These are phyloP conservation scores for Termitomyces sp. DNA, from an alignment of 768 basidiomycete species.

Conservation along the genomic window DNA sequence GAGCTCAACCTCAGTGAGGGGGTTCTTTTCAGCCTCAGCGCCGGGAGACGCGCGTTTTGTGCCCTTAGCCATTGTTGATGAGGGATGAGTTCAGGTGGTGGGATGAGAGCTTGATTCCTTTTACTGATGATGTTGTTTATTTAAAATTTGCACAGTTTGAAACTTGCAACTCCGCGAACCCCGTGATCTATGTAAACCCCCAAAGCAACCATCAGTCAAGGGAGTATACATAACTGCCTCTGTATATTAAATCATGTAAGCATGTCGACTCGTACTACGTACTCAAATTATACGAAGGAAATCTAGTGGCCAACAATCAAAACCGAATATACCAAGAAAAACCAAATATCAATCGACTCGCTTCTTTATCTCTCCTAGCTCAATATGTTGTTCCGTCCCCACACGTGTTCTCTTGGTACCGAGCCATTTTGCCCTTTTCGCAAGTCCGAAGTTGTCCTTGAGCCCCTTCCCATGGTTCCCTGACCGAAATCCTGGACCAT, in stretches of 20 bases:
- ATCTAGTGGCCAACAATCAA: neutral
- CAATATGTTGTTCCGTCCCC: constrained; percentile 71
- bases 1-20: constrained; percentile 65
- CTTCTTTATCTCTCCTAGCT: constrained; percentile 77
- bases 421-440: constrained; percentile 38
- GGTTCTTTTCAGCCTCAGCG: constrained; percentile 69
- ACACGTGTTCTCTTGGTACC: constrained; percentile 36
- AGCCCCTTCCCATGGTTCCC: constrained; percentile 76
- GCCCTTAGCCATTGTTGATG: constrained; percentile 40
- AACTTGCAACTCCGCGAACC: constrained; percentile 28
- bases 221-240: too few relatives aligned
- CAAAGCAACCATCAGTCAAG: neutral
- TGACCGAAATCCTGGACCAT: constrained; percentile 85
- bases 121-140: constrained; percentile 10
- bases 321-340: neutral
- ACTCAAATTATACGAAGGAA: neutral
- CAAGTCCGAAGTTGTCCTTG: constrained; percentile 24
- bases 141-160: constrained; percentile 24
- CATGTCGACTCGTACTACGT: neutral
- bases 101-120: constrained; percentile 12
- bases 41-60: constrained; percentile 83
- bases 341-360: constrained; percentile 55
- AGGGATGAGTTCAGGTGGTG: constrained; percentile 18
- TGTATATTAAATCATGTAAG: neutral
- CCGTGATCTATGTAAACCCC: constrained; percentile 11